Evolutionary conservation across 2,329 filamentous ascomycete genomes (phyloP).

Genomic region (Colletotrichum sojae): DNA sequence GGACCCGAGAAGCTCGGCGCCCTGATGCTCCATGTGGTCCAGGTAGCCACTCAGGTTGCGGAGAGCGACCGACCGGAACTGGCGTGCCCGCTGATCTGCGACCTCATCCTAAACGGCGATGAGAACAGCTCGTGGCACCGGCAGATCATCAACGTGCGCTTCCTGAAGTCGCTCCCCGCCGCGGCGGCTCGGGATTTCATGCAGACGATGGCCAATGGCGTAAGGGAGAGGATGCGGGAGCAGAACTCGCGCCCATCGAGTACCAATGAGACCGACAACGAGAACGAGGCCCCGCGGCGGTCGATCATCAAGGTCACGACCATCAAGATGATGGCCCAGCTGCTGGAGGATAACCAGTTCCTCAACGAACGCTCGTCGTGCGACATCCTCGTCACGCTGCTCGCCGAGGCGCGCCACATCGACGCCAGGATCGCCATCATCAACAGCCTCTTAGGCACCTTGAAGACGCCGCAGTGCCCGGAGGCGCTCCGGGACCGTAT

Average conservation of each 20-base stretch:
- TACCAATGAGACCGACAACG: background rate
- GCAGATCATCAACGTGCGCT: slow-evolving; percentile 45
- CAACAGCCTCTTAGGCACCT: slow-evolving; percentile 46
- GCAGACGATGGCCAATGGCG: slow-evolving; percentile 44
- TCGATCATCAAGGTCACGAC: slow-evolving; percentile 52
- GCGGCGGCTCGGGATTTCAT: slow-evolving; percentile 47
- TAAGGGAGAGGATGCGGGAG: slow-evolving; percentile 48
- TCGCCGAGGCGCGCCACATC: slow-evolving; percentile 49
- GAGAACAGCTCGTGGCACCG: slow-evolving; percentile 52
- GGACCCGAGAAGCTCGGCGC: slow-evolving; percentile 34
- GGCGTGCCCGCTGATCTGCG: slow-evolving; percentile 49
- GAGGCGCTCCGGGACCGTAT: slow-evolving; percentile 42
- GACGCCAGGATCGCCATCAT: slow-evolving; percentile 50
- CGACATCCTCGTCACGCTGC: slow-evolving; percentile 48
- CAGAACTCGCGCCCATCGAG: slow-evolving; percentile 41
- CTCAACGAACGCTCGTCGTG: slow-evolving; percentile 45
- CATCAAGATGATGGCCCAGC: slow-evolving; percentile 54
- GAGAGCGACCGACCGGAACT: slow-evolving; percentile 48
- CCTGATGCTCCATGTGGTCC: slow-evolving; percentile 39
- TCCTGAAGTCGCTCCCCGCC: slow-evolving; percentile 48
- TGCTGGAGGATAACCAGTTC: slow-evolving; percentile 48
- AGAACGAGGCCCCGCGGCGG: background rate
- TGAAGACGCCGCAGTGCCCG: slow-evolving; percentile 40
- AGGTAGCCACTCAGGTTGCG: slow-evolving; percentile 44
- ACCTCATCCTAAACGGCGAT: slow-evolving; percentile 48